phyloP scores from a whole-genome alignment of 768 basidiomycete species.

The Chlorophyllum brunneum region DNA sequence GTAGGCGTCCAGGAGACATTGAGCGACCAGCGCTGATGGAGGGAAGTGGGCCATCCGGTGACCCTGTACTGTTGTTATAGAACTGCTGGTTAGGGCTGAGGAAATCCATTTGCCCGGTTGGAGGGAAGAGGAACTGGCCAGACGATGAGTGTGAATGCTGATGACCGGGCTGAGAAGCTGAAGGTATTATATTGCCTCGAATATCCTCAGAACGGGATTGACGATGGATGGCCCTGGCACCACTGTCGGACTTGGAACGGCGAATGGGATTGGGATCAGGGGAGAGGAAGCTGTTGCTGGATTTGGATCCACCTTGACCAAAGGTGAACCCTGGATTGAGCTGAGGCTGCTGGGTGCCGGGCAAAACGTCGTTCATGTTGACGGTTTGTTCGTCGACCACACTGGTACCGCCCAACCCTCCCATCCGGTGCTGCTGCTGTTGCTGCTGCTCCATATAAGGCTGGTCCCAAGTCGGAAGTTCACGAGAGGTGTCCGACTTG shows the following conservation, averaged over 20 bases:
- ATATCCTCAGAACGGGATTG: constrained; percentile 65
- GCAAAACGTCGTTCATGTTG: constrained; percentile 39
- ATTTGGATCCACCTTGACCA: constrained; percentile 19
- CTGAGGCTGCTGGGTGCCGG: constrained; percentile 19
- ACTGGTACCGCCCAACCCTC: constrained; percentile 11
- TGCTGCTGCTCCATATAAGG: constrained; percentile 24
- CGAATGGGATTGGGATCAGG: constrained; percentile 37
- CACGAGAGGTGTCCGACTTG: constrained; percentile 57
- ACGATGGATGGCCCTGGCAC: constrained; percentile 38
- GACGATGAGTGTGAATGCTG: constrained; percentile 11
- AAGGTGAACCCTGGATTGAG: constrained; percentile 23
- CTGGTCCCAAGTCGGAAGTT: constrained; percentile 50
- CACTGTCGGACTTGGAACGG: constrained; percentile 47
- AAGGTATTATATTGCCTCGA: constrained; percentile 8
- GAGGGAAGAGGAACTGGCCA: constrained; percentile 15
- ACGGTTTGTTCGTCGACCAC: constrained; percentile 24
- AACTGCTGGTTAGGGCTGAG: constrained; percentile 17
- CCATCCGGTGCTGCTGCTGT: constrained; percentile 24
- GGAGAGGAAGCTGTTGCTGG: constrained; percentile 26
- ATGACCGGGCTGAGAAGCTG: constrained; percentile 1
- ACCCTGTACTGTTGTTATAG: constrained; percentile 1
- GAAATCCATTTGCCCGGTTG: constrained; percentile 14
- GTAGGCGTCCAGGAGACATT: constrained; percentile 10
- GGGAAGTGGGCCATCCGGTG: constrained; percentile 16
- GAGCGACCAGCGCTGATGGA: constrained; percentile 18